Evolutionary conservation across 441 rosid species (phyloP).

Genomic region (Dalechampia spathulata): DNA sequence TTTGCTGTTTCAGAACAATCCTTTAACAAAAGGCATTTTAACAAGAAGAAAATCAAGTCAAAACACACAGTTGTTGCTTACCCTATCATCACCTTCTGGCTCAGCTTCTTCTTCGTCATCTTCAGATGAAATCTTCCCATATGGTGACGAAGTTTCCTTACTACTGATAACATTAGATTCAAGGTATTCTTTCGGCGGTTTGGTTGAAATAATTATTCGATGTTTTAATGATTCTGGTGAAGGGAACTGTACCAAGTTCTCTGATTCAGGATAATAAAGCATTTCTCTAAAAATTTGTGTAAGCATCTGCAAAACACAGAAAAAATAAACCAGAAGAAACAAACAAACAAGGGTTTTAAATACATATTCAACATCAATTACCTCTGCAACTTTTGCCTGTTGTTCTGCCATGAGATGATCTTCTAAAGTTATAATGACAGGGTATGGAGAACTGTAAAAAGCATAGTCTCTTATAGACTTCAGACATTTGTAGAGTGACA

Average conservation of each 20-base stretch:
- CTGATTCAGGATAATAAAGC: slow-evolving; percentile 61
- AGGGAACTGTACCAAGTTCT: slow-evolving; percentile 58
- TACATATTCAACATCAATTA: slow-evolving; percentile 12
- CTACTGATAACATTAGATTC: slow-evolving; percentile 34
- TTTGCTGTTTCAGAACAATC: slow-evolving; percentile 18
- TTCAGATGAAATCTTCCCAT: slow-evolving; percentile 40
- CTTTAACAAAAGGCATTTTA: background rate
- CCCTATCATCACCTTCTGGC: slow-evolving; percentile 40
- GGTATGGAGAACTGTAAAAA: slow-evolving; percentile 66
- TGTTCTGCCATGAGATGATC: slow-evolving; percentile 78
- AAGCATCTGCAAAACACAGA: slow-evolving; percentile 47
- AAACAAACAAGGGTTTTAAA: slow-evolving; percentile 2
- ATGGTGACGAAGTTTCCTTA: slow-evolving; percentile 22
- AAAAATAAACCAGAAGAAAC: background rate
- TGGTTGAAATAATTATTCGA: slow-evolving; percentile 75
- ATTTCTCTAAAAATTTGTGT: slow-evolving; percentile 56
- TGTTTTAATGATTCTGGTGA: slow-evolving; percentile 65
- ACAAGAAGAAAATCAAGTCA: background rate
- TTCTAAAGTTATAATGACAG: slow-evolving; percentile 88
- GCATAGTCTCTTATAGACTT: slow-evolving; percentile 68
- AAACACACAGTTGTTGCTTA: no score
- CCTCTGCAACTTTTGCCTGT: slow-evolving; percentile 89
- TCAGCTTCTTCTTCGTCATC: slow-evolving; percentile 74
- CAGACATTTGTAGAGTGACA: slow-evolving; percentile 65
- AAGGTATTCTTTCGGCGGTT: slow-evolving; percentile 89